Evolutionary conservation across 2,329 filamentous ascomycete species (phyloP).

Genomic region (Botrytis hyacinthi): DNA sequence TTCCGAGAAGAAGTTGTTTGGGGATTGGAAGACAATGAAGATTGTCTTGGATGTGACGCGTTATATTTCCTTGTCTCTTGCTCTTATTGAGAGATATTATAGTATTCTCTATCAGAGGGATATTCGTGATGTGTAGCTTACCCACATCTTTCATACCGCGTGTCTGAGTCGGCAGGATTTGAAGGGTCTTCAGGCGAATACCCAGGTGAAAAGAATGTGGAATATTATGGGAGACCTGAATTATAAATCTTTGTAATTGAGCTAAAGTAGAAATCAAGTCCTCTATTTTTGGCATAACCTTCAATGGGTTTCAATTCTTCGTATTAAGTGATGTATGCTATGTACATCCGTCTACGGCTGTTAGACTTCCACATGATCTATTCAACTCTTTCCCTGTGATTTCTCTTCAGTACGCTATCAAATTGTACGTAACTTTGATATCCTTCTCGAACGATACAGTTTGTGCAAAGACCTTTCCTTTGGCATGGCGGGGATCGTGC

Average conservation of each 20-base stretch:
- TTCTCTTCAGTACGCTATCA: not conserved
- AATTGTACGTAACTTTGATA: not conserved
- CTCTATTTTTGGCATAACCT: not conserved
- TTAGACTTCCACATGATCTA: not conserved
- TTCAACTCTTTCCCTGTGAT: not conserved
- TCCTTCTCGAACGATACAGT: not conserved
- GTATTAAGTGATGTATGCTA: not conserved
- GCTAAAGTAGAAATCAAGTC: not conserved
- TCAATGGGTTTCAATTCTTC: not conserved
- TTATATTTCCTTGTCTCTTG: conserved; percentile 3
- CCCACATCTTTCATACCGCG: not conserved
- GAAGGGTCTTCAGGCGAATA: not conserved
- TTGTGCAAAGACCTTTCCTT: not conserved
- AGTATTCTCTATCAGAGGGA: conserved; percentile 19
- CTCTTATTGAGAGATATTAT: conserved; percentile 10
- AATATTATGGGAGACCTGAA: not conserved
- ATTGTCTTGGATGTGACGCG: conserved; percentile 38
- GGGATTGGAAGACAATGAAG: no score
- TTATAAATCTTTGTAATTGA: not conserved
- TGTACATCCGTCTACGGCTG: not conserved
- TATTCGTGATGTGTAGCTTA: conserved; percentile 10
- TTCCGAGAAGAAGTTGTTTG: conserved; percentile 2
- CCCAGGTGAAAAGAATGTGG: not conserved
- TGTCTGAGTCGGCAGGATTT: not conserved
- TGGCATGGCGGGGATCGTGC: not conserved